Evolutionary conservation across 2,329 filamentous ascomycete species (phyloP), one percentile per base, ranked within the genome.

Genomic region (Colletotrichum caudatum): DNA sequence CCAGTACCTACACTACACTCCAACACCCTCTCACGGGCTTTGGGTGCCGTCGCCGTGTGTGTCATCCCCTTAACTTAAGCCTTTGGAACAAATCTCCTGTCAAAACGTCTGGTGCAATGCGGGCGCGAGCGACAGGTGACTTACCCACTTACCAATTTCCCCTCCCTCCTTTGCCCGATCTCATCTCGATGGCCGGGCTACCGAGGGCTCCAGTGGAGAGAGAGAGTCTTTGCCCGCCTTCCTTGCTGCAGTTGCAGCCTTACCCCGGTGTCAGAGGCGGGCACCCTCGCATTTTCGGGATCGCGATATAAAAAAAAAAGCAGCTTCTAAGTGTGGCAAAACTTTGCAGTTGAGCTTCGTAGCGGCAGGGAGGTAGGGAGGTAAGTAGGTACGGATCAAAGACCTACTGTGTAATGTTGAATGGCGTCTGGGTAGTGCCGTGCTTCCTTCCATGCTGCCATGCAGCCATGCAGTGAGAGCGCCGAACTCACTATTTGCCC

Each of bases 181-280:
- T 63, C 46, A 63, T 63, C 60, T 63, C 46, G 46, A 41, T 53
- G 59, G 20, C 46, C 16, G 9, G 35, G 60, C 35, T 53, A n/a
- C 35, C n/a, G 46, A 53, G 37, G 20, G 48, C 29, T 44, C 20
- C 16, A 23, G 48, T 63, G 35, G 53, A 37, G n/a, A n/a, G 33
- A 35, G 33, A 33, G 35, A 57, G 54, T 53, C 56, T 53, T 35
- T 61, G 56, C 46, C 35, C 56, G 18, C 46, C 53, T 51, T 8
- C 3, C 14, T 64, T 35, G 53, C 61, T 68, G 59, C 33, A 64
- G 51, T 68, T 64, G 64, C 64, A 71, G n/a, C 68, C 64, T 16
- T 62, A 59, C 39, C 68, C 64, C 35, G 64, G 68, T 8, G 8
- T 4, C 23, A 20, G 20, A 37, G 18, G 23, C 11, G 39, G 50